phyloP scores from a whole-genome alignment of 768 basidiomycete genomes.

The Auriscalpium orientale region DNA sequence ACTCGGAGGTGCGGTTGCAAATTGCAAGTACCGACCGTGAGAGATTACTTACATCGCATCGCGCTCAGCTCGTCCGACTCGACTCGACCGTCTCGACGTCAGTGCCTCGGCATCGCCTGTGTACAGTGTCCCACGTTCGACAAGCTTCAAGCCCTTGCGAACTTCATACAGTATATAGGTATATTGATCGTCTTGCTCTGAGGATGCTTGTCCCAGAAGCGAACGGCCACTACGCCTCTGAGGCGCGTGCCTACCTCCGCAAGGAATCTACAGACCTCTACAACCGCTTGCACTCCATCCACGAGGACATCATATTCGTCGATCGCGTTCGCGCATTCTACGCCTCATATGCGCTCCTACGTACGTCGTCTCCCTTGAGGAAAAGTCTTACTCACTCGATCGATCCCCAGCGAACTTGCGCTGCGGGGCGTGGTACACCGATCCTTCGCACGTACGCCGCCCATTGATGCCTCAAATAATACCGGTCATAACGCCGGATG shows the following conservation, averaged over 20 bases:
- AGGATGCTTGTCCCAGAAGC: no score
- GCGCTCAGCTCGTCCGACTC: no score
- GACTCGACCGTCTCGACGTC: no score
- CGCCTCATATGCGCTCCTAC: constrained; percentile 45
- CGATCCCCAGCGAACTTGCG: constrained; percentile 69
- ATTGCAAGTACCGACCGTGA: no score
- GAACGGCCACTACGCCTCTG: neutral
- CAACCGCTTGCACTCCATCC: constrained; percentile 84
- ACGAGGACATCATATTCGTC: constrained; percentile 71
- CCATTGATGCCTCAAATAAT: neutral
- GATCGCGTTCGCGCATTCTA: constrained; percentile 40
- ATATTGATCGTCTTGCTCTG: no score
- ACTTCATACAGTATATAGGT: no score
- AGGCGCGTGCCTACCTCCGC: constrained; percentile 37
- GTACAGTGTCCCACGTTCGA: no score
- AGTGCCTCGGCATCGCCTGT: no score
- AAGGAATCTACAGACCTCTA: constrained; percentile 71
- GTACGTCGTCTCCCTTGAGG: constrained; percentile 28
- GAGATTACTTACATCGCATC: no score
- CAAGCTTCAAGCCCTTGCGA: no score
- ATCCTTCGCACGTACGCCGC: constrained; percentile 51
- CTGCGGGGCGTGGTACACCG: constrained; percentile 91
- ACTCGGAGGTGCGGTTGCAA: no score
- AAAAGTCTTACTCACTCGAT: neutral
- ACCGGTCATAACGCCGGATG: constrained; percentile 15